Percentiles rank a stretch among this genome's conserved stretches.
Conservation (phyloP, 371 early-diverging fungal species). For the Apophysomyces variabilis region DNA sequence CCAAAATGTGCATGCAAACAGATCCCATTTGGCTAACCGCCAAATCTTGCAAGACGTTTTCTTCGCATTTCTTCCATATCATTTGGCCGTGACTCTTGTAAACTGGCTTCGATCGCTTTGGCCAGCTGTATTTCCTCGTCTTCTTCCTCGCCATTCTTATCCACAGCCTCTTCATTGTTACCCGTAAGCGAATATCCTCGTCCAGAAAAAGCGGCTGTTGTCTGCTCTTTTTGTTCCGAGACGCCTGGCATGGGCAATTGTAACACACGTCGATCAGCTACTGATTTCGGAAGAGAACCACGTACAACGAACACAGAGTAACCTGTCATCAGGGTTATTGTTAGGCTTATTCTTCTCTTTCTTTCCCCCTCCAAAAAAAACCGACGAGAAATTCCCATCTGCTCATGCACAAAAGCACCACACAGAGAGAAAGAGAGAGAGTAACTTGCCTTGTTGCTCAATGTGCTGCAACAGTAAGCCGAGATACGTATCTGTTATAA, state of each 20-base stretch:
- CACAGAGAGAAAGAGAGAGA: conserved; percentile 2
- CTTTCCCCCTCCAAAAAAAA: not conserved
- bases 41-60: conserved; percentile 43
- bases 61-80: conserved; percentile 41
- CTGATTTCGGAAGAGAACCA: conserved; percentile 25
- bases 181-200: conserved; percentile 30
- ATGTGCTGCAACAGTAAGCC: conserved; percentile 67
- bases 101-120: conserved; percentile 42
- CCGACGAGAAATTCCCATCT: too few relatives aligned
- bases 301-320: conserved; percentile 47
- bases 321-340: conserved; percentile 10
- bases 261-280: conserved; percentile 33
- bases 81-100: conserved; percentile 21
- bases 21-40: conserved; percentile 12
- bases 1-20: not conserved
- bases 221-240: not conserved
- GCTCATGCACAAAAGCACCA: too few relatives aligned
- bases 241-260: conserved; percentile 17
- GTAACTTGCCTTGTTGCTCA: conserved; percentile 63
- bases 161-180: not conserved
- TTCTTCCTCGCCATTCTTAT: conserved; percentile 17
- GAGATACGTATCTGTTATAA: conserved; percentile 70
- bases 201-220: conserved; percentile 31
- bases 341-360: not conserved
- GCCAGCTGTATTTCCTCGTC: conserved; percentile 37